Evolutionary conservation across 2,329 filamentous ascomycete species (phyloP), one percentile per base, ranked within the genome.

Genomic region (Fusarium graminum): DNA sequence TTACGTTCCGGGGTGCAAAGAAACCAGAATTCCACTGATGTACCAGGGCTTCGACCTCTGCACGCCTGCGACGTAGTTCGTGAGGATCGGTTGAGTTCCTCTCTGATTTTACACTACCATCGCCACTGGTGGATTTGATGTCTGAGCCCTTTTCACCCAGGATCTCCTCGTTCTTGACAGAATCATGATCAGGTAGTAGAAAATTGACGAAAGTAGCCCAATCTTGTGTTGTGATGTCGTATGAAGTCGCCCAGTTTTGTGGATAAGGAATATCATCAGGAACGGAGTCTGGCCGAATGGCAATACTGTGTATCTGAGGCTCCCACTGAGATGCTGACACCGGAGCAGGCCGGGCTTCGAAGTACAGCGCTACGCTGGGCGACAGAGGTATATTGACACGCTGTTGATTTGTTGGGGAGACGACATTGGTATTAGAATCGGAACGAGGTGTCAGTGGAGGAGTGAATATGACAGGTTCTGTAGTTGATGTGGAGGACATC

Each of bases 141-240:
- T 79, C 72, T 14, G 63, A 70, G 10, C 63, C 63, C 68, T 87
- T 87, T 52, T 83, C 79, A 61, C 85, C 81, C 16, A 83, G 74
- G 17, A 86, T 69, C 45, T 78, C 77, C 22, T 82, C 80, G 66
- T 86, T 87, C 17, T 75, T 74, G 16, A 73, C 70, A 1, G 76
- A 74, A 6, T 77, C 75, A 70, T 85, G 80, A 52, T 83, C 76
- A 0, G 86, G 85, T 22, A 88, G 72, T 16, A 88, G 73, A 60
- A 83, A 83, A 67, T 87, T 87, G 43, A 86, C 66, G 73, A 89
- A 88, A 0, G 86, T 87, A 34, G 81, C 79, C 86, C 86, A 89
- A 70, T 89, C 86, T 67, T 85, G 81, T 14, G 75, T 67, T 1
- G 76, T 80, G 13, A 87, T 78, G 51, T 86, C 84, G 38, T 80